phyloP scores from a whole-genome alignment of 208 protist genomes.

The Crithidia expoeki region DNA sequence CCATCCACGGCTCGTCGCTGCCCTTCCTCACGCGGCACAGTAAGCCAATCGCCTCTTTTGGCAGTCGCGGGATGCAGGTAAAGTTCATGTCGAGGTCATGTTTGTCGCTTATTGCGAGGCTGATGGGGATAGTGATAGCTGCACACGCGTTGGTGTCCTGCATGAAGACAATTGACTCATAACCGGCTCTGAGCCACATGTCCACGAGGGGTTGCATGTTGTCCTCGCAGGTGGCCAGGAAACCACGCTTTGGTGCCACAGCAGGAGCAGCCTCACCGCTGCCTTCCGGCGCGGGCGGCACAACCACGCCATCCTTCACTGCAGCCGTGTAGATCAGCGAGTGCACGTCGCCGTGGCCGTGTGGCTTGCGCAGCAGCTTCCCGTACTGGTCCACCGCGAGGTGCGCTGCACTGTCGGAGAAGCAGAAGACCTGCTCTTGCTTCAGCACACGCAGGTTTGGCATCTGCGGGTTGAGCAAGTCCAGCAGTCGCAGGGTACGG shows the following conservation, averaged over 20 bases:
- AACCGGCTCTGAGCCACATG: constrained; percentile 53
- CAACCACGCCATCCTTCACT: constrained; percentile 1
- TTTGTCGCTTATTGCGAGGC: constrained; percentile 75
- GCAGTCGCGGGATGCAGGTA: constrained; percentile 86
- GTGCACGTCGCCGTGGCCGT: constrained; percentile 96
- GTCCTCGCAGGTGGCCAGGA: constrained; percentile 12
- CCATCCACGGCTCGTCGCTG: constrained; percentile 35
- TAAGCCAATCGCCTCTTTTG: constrained; percentile 82
- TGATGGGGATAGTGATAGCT: constrained; percentile 72
- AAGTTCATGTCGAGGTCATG: constrained; percentile 88
- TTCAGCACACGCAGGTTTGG: constrained; percentile 79
- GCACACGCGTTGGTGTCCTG: constrained; percentile 94
- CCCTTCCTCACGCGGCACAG: constrained; percentile 49
- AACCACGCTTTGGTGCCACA: neutral
- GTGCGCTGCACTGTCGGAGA: constrained; percentile 72
- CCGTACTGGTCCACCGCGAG: constrained; percentile 75
- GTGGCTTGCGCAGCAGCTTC: constrained; percentile 84
- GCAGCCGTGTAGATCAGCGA: constrained; percentile 71
- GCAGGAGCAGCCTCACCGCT: neutral
- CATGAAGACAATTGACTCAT: constrained; percentile 88
- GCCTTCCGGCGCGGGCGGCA: neutral
- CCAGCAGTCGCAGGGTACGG: constrained; percentile 75
- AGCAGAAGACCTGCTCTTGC: constrained; percentile 91
- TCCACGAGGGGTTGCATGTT: constrained; percentile 41
- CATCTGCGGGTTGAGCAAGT: constrained; percentile 46